A percentile compares a stretch with the other conserved stretches of the same genome.
These are phyloP conservation scores for Camelina hispida DNA, from an alignment of 345 rosid genomes.

Conservation along the genomic window DNA sequence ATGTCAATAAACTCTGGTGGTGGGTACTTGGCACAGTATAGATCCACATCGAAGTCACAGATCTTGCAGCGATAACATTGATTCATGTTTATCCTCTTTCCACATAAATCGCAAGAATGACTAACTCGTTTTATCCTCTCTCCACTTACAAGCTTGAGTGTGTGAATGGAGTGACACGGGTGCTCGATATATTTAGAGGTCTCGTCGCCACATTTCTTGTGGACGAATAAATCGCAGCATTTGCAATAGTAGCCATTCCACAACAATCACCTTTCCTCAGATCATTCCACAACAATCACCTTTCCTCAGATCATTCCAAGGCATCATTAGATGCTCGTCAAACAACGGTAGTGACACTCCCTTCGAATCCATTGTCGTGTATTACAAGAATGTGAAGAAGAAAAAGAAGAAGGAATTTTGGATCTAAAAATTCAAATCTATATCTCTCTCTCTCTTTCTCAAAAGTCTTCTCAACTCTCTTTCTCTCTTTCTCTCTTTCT, in stretches of 20 bases:
- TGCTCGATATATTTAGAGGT: not conserved
- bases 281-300: conserved; percentile 8
- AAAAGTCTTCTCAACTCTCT: no score
- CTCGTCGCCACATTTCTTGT: not conserved
- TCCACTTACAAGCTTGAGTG: not conserved
- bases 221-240: not conserved
- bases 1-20: conserved; percentile 1
- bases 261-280: not conserved
- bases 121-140: not conserved
- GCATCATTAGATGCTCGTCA: not conserved
- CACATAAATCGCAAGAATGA: not conserved
- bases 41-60: not conserved
- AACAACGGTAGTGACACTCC: not conserved
- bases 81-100: not conserved
- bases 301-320: conserved; percentile 10
- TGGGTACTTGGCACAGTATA: not conserved
- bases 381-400: not conserved
- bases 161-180: not conserved
- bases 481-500: no score
- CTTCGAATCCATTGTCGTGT: not conserved
- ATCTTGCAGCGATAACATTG: not conserved
- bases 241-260: conserved; percentile 6
- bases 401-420: not conserved
- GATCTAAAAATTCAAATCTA: not conserved
- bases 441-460: not conserved